phyloP scores from a whole-genome alignment of 1,284 basidiomycete species.

The Volvariella surrecta region DNA sequence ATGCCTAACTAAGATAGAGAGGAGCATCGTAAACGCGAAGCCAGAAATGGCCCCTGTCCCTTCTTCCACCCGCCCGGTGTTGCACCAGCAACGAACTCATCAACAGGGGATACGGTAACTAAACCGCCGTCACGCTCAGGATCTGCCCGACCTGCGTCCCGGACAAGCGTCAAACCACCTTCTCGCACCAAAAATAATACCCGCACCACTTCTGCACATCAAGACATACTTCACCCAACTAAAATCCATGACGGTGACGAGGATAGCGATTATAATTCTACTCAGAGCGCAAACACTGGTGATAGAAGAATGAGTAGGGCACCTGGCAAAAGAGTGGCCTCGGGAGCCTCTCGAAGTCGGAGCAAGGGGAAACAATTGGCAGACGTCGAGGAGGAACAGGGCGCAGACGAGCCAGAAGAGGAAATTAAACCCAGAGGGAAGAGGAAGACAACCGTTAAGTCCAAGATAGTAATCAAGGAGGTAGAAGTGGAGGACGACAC shows the following conservation, averaged over 20 bases:
- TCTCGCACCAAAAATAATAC: not conserved
- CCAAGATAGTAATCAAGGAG: not conserved
- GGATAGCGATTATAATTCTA: constrained; percentile 5
- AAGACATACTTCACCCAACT: constrained; percentile 22
- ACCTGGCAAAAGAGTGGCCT: not conserved
- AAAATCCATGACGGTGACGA: constrained; percentile 24
- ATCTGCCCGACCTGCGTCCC: constrained; percentile 16
- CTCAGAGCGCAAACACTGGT: constrained; percentile 3
- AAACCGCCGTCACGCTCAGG: constrained; percentile 16
- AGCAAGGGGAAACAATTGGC: constrained; percentile 13
- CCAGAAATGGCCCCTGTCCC: constrained; percentile 33
- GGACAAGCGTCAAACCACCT: constrained; percentile 8
- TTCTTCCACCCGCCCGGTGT: constrained; percentile 46
- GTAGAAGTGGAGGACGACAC: constrained; percentile 1
- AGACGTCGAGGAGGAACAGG: constrained; percentile 8
- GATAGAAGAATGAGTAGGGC: no score
- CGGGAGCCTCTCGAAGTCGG: not conserved
- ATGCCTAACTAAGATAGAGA: constrained; percentile 30
- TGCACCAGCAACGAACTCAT: constrained; percentile 11
- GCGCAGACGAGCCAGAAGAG: constrained; percentile 11
- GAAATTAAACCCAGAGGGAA: not conserved
- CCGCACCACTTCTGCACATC: constrained; percentile 12
- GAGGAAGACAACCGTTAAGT: not conserved
- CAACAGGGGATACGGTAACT: constrained; percentile 12
- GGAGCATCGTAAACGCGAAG: constrained; percentile 58